These are phyloP conservation scores for Hanseniaspora jakobsenii DNA, from an alignment of 805 yeast species.

Conservation along the genomic window DNA sequence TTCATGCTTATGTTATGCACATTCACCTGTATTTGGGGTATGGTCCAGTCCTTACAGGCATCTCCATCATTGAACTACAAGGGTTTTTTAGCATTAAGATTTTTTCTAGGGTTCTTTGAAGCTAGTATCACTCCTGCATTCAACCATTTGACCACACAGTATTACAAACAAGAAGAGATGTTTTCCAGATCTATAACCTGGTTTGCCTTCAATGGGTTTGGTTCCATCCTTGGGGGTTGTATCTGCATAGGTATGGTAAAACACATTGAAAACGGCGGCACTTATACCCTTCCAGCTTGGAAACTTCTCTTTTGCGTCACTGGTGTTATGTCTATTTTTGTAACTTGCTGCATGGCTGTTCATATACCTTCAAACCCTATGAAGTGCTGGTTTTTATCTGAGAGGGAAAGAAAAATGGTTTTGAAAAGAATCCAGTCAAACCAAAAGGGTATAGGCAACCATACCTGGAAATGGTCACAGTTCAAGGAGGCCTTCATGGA, in stretches of 20 bases:
- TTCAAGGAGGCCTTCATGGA: constrained; percentile 41
- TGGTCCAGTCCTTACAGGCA: constrained; percentile 40
- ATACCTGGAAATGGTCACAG: constrained; percentile 43
- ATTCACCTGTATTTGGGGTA: constrained; percentile 52
- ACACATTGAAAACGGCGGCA: constrained; percentile 25
- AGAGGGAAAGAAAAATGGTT: constrained; percentile 36
- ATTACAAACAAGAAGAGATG: constrained; percentile 41
- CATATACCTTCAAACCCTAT: constrained; percentile 49
- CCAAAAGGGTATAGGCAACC: constrained; percentile 49
- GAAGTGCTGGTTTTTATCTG: constrained; percentile 36
- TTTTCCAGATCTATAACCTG: constrained; percentile 34
- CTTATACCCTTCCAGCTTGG: constrained; percentile 44
- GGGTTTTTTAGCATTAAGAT: constrained; percentile 38
- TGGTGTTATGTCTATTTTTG: constrained; percentile 45
- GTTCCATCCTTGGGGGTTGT: constrained; percentile 38
- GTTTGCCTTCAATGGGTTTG: constrained; percentile 38
- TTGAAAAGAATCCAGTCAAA: constrained; percentile 43
- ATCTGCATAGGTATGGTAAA: constrained; percentile 43
- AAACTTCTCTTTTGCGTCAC: constrained; percentile 45
- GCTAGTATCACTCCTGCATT: constrained; percentile 46
- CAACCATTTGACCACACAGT: constrained; percentile 44
- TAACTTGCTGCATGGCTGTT: constrained; percentile 37
- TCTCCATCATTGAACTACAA: constrained; percentile 35
- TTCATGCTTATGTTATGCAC: constrained; percentile 40
- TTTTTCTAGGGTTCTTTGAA: constrained; percentile 41